Base-by-base conservation (phyloP, 176 grass and related monocot species). In the Chloris gayana region DNA sequence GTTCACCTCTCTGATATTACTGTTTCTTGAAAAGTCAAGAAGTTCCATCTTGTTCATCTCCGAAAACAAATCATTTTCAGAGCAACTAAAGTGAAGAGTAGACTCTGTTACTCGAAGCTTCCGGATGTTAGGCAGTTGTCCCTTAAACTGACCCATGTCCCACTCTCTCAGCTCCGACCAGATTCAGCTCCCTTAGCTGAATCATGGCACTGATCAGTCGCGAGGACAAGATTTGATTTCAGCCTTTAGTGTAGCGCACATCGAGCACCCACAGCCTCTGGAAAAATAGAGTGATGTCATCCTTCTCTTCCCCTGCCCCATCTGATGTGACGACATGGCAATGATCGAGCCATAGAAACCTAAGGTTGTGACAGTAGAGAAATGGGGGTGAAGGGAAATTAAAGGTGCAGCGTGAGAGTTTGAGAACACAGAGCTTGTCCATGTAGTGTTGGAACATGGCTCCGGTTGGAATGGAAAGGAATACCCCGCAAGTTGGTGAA, bases 31-130 rank as follows among this genome's bases (percentile, higher is more conserved):
- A 34, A 73, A 34, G 0, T 73, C 47, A 73, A 73, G 46, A 33
- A 73, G 46, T 29, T 54, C 47, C 18, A 73, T 22, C 18, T n/a
- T 73, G 30, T 54, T 33, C 46, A 22, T 53, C 4, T 34, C 18
- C 3, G 14, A 34, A 9, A 54, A 14, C 29, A 73, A 22, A 29
- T 7, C 9, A n/a, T 53, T 51, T 51, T 32, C 27, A 1, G 70
- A 21, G 29, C 29, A 14, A 53, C 47, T 30, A 0, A 9, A 54
- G 9, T 0, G 10, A 2, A 73, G 2, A 1, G 9, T n/a, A 14
- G 70, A 73, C 7, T 53, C 1, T 64, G 31, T 64, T 2, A 78
- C 74, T 78, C 17, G 32, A 14, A 85, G 83, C 34, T 79, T 85
- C 4, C 3, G 17, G 24, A 85, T 37, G 2, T 35, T 82, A 46